These are phyloP conservation scores for Ciborinia camelliae DNA, from an alignment of 2,329 filamentous ascomycete species.

Conservation along the genomic window DNA sequence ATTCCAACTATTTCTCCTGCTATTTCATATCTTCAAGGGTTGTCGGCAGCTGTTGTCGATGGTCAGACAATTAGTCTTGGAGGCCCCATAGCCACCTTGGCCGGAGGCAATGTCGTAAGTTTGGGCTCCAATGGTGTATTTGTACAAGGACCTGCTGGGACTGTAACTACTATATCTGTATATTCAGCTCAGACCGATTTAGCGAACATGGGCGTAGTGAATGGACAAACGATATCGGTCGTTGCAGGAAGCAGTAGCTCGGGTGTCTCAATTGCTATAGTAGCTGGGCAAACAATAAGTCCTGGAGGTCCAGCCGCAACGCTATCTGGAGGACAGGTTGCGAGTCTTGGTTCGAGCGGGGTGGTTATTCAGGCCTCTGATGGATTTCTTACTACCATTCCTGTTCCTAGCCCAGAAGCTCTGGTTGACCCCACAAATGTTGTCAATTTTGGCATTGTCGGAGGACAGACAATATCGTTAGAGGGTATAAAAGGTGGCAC, in stretches of 20 bases:
- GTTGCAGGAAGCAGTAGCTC: slow-evolving; percentile 9
- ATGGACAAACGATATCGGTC: slow-evolving; percentile 19
- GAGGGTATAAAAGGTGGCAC: not conserved
- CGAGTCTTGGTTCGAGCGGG: slow-evolving; percentile 20
- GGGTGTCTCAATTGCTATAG: not conserved
- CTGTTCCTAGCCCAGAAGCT: not conserved
- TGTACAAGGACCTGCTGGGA: slow-evolving; percentile 21
- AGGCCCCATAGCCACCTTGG: slow-evolving; percentile 14
- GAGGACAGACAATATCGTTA: not conserved
- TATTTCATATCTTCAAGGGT: not conserved
- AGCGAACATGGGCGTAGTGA: not conserved
- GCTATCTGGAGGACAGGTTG: slow-evolving; percentile 19
- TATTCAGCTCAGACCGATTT: not conserved
- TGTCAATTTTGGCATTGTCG: not conserved
- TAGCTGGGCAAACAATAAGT: slow-evolving; percentile 19
- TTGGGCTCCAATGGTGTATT: slow-evolving; percentile 20
- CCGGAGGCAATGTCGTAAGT: slow-evolving; percentile 21
- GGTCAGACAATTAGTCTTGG: slow-evolving; percentile 21
- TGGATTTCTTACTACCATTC: slow-evolving; percentile 20
- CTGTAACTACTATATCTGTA: slow-evolving; percentile 18
- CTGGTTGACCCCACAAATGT: too few relatives aligned
- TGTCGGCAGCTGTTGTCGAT: slow-evolving; percentile 13
- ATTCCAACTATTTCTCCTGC: slow-evolving; percentile 13
- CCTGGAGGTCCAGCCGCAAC: slow-evolving; percentile 17
- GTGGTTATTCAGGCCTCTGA: slow-evolving; percentile 20